Evolutionary conservation across 495 filamentous ascomycete genomes (phyloP), one percentile per base, ranked within the genome.

Genomic region (Daldinia concentrica): DNA sequence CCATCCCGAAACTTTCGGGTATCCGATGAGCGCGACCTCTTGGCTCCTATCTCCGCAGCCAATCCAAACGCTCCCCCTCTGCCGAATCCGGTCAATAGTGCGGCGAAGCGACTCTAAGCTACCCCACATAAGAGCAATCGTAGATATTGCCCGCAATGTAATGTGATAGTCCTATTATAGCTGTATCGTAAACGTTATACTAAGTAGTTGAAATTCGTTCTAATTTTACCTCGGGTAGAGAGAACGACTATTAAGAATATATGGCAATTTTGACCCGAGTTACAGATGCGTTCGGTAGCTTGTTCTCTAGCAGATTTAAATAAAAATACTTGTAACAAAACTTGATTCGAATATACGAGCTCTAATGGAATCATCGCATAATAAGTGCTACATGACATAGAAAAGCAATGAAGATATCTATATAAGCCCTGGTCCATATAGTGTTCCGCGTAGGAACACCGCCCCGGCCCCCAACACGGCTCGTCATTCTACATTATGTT

Each of bases 21-120:
- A 62, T 12, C 58, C 2, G 43, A 48, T 48, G 17, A 24, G 17
- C 43, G 8, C 43, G n/a, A 48, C 17, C 19, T 11, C 66, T 62
- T 68, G 29, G 58, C 51, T 61, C 36, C 37, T 29, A 19, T 51
- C 34, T 48, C 43, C 54, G 19, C 37, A 66, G 59, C 59, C 54
- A 67, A 64, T 67, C 59, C 43, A 5, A 30, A 17, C 22, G 26
- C 27, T 2, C 45, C 48, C 17, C 19, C 19, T 67, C 59, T 45
- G 26, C 69, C 69, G 41, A 63, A 64, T 72, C 29, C 39, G 59
- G 63, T 67, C 45, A 54, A 36, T 71, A 29, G 41, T 36, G 29
- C 19, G 24, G 48, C 54, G 43, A 8, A 48, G n/a, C 4, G 43
- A 48, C 7, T 19, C 43, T 24, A 48, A 48, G 19, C 43, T 11